Base-by-base conservation (phyloP, 2,329 filamentous ascomycete species). In the Colletotrichum godetiae region DNA sequence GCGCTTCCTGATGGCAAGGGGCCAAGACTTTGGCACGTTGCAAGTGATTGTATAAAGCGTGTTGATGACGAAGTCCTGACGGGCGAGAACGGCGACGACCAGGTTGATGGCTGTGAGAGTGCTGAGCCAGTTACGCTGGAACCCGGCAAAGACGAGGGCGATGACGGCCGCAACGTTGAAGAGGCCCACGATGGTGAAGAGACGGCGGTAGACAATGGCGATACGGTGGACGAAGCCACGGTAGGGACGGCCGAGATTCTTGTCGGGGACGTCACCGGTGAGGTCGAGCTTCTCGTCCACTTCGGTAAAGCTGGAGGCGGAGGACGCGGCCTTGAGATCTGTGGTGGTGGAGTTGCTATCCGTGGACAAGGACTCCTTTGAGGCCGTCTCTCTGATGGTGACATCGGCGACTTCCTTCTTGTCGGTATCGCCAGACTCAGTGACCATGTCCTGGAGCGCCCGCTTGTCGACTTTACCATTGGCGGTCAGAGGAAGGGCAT, bases 401-500 rank as follows among this genome's bases (percentile, higher is more conserved):
- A 58, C 24, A n/a, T 10, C 33, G 31, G n/a, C 15, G 19, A 15
- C 35, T 4, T 59, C 52, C 42, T 63, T 67, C 35, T 72, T 60
- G 33, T 53, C 46, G 10, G 13, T 67, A 22, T 68, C 49, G 12
- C 42, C 55, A 5, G 13, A 15, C 22, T 31, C 56, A 11, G 46
- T 46, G 46, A 80, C 83, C 46, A 85, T 74, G 12, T 77, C 76
- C 12, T 78, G 80, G 2, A 91, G 83, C 2, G 81, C 79, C n/a
- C 80, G 81, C 81, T 89, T 90, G 79, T 91, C 86, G 56, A 89
- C 84, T 78, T 91, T 91, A 46, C 89, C 89, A 69, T 91, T 90
- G 1, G 82, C 74, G 0, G 88, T 90, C 29, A 88, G 80, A 0
- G 88, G 88, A 37, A 91, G 81, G 3, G 81, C 78, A 0, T 81